A percentile compares a stretch with the other conserved stretches of the same genome.
Evolutionary conservation across 2,329 filamentous ascomycete species (phyloP).

Genomic region (Aspergillus novofumigatus): DNA sequence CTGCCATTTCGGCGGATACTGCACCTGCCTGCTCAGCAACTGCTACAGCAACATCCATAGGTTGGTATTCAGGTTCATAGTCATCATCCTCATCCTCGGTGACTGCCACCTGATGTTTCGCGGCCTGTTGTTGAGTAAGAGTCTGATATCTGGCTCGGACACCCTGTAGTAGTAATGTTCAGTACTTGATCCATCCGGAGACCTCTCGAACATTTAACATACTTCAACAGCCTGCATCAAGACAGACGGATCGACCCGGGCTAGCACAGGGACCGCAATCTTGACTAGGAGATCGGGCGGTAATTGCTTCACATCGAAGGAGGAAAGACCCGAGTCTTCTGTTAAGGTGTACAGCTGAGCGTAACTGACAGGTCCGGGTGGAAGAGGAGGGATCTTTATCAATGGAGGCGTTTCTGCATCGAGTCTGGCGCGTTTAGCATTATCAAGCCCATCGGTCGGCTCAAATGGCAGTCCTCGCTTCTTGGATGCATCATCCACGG

Average conservation of each 20-base stretch:
- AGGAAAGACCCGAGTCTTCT: slow-evolving; percentile 65
- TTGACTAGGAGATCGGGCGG: slow-evolving; percentile 71
- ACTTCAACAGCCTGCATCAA: slow-evolving; percentile 71
- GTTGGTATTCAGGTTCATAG: slow-evolving; percentile 83
- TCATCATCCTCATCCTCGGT: slow-evolving; percentile 73
- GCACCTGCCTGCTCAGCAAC: slow-evolving; percentile 55
- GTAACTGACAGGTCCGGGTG: slow-evolving; percentile 70
- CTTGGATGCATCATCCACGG: slow-evolving; percentile 69
- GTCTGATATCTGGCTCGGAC: slow-evolving; percentile 37
- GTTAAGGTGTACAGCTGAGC: slow-evolving; percentile 86
- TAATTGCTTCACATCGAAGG: slow-evolving; percentile 78
- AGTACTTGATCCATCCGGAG: background rate
- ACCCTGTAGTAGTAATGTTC: slow-evolving; percentile 24
- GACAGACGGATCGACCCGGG: slow-evolving; percentile 63
- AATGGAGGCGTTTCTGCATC: slow-evolving; percentile 48
- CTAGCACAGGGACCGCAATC: slow-evolving; percentile 75
- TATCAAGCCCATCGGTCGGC: slow-evolving; percentile 67
- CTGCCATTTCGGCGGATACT: slow-evolving; percentile 71
- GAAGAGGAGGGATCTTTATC: slow-evolving; percentile 63
- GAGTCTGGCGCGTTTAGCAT: slow-evolving; percentile 75
- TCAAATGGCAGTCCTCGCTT: slow-evolving; percentile 73
- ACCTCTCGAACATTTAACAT: slow-evolving; percentile 23
- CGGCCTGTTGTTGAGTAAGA: slow-evolving; percentile 33
- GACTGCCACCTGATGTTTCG: slow-evolving; percentile 24
- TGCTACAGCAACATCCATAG: slow-evolving; percentile 53